Base-by-base conservation (phyloP, 2,329 filamentous ascomycete species). In the Arachnopeziza araneosa region DNA sequence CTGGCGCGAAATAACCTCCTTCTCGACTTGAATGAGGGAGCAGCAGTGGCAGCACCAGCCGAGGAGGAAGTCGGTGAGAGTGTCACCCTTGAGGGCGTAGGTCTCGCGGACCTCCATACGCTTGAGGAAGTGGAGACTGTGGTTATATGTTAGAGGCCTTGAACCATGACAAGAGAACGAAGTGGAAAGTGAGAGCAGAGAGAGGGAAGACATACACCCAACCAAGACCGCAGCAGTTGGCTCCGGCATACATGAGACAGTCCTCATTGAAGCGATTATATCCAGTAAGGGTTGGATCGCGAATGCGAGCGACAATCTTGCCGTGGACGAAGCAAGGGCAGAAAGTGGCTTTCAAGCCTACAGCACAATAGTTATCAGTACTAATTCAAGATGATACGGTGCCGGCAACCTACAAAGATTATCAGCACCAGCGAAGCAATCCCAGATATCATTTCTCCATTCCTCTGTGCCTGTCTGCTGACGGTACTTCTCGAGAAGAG, bases 21-120 rank as follows among this genome's bases (percentile, higher is more conserved):
- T 69, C 62, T 70, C 68, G 8, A 65, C 62, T 44, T 69, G 68
- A 10, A 70, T 67, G 7, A 71, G 30, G 2, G 64, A 54, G 56
- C 69, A 70, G 58, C 68, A 70, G n/a, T 56, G 56, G 57, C 69
- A 71, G 63, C 72, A 77, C 49, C 68, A 70, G 24, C 73, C 72
- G 30, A 70, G 68, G n/a, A 75, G 69, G 58, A 74, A 76, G 30
- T 70, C 72, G 1, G 70, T 63, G 4, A 75, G 67, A 1, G 73
- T 65, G 51, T 72, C 74, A 9, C 74, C 76, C 12, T 70, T 67
- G 64, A 70, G 66, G 24, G 54, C 56, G 57, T 67, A 69, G 24
- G 57, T 57, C 17, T 62, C 54, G 7, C 68, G 64, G 44, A 69
- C 62, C 12, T 65, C 60, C 10, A 36, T 24, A 32, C 68, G 68